Evolutionary conservation across 2,329 filamentous ascomycete genomes (phyloP), one percentile per base, ranked within the genome.

Genomic region (Westerdykella sp.): DNA sequence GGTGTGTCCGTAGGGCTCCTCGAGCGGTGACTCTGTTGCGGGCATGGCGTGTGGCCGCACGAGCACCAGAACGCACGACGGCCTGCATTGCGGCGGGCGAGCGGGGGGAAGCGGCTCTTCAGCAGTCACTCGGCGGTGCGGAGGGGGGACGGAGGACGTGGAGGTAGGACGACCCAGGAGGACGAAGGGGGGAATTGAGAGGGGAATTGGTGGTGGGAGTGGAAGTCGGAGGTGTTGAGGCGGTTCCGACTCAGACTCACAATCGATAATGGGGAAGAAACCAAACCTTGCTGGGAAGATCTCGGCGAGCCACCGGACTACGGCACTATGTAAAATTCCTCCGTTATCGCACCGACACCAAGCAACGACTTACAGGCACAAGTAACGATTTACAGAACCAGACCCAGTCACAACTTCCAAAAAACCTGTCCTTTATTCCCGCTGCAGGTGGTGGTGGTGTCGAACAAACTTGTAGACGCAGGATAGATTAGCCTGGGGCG

Each of bases 51-150:
- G 59, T 60, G 50, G 57, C 57, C 55, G 60, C 52, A 51, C 62
- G 62, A 57, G 57, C 60, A 55, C 59, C 59, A 46, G 57, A 56
- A 54, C 63, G 62, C 55, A 61, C 62, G 50, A 65, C 57, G 59
- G 56, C 60, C 57, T 67, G 63, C 63, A 67, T 67, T 49, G 43
- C 50, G 59, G 56, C 40, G 48, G 46, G 56, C 48, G 56, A 49
- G 56, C 54, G 51, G 50, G 47, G 25, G 25, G 11, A 28, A 47
- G 43, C 25, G 51, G 51, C 53, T 48, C 52, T 58, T 45, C 44
- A 41, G 42, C 40, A 44, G 47, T 51, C 48, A 48, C 48, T 49
- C 49, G 32, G 32, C 16, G n/a, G 44, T 53, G 42, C 40, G 49
- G 40, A 47, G 42, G 44, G 43, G 45, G n/a, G 48, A 57, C 30